These are phyloP conservation scores for Aspergillus fructus DNA, from an alignment of 2,329 filamentous ascomycete species.

Conservation along the genomic window DNA sequence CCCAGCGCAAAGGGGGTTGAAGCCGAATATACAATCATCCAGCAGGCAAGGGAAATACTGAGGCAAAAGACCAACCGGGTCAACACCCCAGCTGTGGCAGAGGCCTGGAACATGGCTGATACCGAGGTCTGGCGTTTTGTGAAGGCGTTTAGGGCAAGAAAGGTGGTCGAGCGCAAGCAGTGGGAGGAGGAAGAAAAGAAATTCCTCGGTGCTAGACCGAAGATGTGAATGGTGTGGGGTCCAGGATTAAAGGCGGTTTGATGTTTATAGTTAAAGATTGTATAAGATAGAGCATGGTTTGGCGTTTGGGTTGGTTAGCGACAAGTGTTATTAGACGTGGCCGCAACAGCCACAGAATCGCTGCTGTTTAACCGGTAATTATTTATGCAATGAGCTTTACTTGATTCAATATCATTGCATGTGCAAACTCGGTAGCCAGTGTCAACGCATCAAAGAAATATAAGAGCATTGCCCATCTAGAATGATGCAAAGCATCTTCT, in stretches of 20 bases:
- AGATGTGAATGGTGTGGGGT: constrained; percentile 2
- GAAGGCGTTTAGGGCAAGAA: constrained; percentile 57
- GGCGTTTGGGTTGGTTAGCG: background rate
- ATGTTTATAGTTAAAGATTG: background rate
- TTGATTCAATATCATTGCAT: too few species aligned
- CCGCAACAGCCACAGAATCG: too few species aligned
- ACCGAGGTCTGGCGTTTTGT: constrained; percentile 66
- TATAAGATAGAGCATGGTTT: background rate
- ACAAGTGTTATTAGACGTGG: too few species aligned
- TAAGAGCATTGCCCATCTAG: constrained; percentile 27
- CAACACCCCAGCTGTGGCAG: constrained; percentile 45
- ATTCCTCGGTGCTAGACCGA: constrained; percentile 50
- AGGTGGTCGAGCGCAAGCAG: constrained; percentile 55
- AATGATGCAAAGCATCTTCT: constrained; percentile 42
- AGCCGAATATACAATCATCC: constrained; percentile 49
- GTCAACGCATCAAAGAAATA: background rate
- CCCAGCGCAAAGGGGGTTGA: constrained; percentile 39
- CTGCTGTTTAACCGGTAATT: too few species aligned
- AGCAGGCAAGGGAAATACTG: constrained; percentile 50
- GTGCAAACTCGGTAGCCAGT: background rate
- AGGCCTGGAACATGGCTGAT: constrained; percentile 61
- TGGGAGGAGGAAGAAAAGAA: constrained; percentile 62
- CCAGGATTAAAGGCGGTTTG: background rate
- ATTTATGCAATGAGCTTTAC: too few species aligned
- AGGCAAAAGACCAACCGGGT: constrained; percentile 38